Evolutionary conservation across 306 rosid genomes (phyloP).

Genomic region (Arachis hypogaea): DNA sequence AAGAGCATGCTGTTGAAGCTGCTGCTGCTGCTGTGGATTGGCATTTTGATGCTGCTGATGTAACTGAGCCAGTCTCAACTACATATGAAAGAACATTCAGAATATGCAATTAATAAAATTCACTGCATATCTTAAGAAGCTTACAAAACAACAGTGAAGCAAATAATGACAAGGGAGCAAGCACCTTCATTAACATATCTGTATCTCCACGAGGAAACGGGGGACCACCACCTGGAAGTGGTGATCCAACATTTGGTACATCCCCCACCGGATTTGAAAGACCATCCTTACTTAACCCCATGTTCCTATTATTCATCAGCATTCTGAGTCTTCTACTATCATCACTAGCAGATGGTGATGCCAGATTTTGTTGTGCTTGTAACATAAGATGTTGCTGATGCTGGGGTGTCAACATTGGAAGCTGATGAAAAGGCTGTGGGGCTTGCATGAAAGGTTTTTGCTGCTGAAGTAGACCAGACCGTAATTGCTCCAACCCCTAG

Average conservation of each 20-base stretch:
- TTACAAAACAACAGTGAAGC: slow-evolving; percentile 16
- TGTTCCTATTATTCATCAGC: slow-evolving; percentile 69
- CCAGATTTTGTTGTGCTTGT: slow-evolving; percentile 86
- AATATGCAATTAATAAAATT: slow-evolving; percentile 25
- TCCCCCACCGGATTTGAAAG: slow-evolving; percentile 85
- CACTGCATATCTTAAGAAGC: slow-evolving; percentile 1
- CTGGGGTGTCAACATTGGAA: slow-evolving; percentile 87
- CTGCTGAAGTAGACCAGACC: slow-evolving; percentile 86
- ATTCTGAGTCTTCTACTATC: slow-evolving; percentile 82
- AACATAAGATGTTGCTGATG: slow-evolving; percentile 94
- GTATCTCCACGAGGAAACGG: slow-evolving; percentile 76
- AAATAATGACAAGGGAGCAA: slow-evolving; percentile 29
- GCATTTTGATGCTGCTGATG: slow-evolving; percentile 75
- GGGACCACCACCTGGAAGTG: slow-evolving; percentile 84
- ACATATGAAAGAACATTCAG: slow-evolving; percentile 37
- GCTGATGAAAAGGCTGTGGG: slow-evolving; percentile 88
- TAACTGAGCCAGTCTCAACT: slow-evolving; percentile 87
- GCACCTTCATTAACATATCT: slow-evolving; percentile 83
- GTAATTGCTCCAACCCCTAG: slow-evolving; percentile 93
- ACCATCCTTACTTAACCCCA: slow-evolving; percentile 70
- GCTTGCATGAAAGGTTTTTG: slow-evolving; percentile 90
- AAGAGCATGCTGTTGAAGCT: slow-evolving; percentile 82
- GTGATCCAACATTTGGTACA: slow-evolving; percentile 78
- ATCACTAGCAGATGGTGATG: slow-evolving; percentile 83
- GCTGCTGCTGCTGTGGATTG: slow-evolving; percentile 79